These are phyloP conservation scores for Saccharomyces eubayanus DNA, from an alignment of 805 yeast genomes.

Conservation along the genomic window DNA sequence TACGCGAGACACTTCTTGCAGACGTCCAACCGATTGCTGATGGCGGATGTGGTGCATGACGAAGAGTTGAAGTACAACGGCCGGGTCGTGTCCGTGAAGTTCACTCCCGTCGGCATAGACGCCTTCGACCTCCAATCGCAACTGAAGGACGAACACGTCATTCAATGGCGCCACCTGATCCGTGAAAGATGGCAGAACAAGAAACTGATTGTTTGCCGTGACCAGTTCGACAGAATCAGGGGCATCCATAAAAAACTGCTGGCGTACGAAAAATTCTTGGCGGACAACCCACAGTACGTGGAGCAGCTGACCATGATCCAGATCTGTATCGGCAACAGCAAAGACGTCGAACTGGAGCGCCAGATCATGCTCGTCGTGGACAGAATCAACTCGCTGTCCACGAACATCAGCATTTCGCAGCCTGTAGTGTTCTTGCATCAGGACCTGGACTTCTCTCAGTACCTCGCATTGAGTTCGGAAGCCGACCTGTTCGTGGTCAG, in stretches of 20 bases:
- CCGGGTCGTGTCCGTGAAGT: constrained; percentile 44
- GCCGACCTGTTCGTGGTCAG: constrained; percentile 85
- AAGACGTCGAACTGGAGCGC: constrained; percentile 57
- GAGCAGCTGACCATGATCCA: constrained; percentile 70
- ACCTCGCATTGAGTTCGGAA: constrained; percentile 74
- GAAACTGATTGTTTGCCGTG: constrained; percentile 73
- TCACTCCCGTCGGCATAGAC: constrained; percentile 75
- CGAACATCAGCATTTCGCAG: constrained; percentile 62
- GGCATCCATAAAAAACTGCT: constrained; percentile 82
- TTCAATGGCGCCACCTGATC: constrained; percentile 59
- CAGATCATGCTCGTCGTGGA: constrained; percentile 73
- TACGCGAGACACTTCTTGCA: constrained; percentile 90
- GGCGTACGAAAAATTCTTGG: constrained; percentile 76
- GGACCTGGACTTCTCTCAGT: constrained; percentile 83
- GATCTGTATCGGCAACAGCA: constrained; percentile 57
- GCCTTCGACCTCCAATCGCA: constrained; percentile 45
- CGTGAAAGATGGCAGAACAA: constrained; percentile 69
- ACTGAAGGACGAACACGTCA: constrained; percentile 43
- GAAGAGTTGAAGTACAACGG: constrained; percentile 56
- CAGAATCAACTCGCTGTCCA: constrained; percentile 70
- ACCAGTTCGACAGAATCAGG: constrained; percentile 77
- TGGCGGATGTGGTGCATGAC: constrained; percentile 67
- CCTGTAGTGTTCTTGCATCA: constrained; percentile 85
- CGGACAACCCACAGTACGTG: constrained; percentile 60
- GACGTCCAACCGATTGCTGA: constrained; percentile 73